A percentile compares a stretch with the other conserved stretches of the same genome.
phyloP scores from a whole-genome alignment of 2,329 filamentous ascomycete genomes.

The Penicillium janthinellum region DNA sequence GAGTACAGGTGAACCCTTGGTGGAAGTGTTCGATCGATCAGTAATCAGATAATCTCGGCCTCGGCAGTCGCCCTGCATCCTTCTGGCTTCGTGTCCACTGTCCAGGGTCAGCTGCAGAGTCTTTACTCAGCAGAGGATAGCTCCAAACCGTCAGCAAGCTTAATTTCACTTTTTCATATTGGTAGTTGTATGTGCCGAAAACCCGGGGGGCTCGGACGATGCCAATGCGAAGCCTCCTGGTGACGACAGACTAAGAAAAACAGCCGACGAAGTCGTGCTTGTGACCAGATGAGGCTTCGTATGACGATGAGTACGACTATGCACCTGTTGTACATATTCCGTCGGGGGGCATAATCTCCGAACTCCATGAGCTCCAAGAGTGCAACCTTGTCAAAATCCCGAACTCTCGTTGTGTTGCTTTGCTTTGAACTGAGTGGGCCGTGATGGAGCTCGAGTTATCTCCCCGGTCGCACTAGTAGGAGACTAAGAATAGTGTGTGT shows the following conservation, averaged over 20 bases:
- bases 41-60: constrained; percentile 2
- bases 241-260: background rate
- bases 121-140: background rate
- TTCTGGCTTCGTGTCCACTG: background rate
- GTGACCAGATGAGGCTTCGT: background rate
- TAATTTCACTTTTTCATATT: background rate
- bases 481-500: too few relatives aligned
- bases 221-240: background rate
- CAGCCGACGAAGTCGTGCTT: background rate
- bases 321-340: background rate
- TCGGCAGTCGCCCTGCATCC: background rate
- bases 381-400: background rate
- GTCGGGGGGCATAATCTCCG: background rate
- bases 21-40: background rate
- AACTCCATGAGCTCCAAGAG: background rate
- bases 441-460: background rate
- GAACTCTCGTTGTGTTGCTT: background rate
- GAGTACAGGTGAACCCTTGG: too few relatives aligned
- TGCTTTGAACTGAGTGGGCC: background rate
- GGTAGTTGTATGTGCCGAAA: background rate
- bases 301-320: too few relatives aligned
- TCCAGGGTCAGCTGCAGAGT: background rate
- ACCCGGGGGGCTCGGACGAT: background rate
- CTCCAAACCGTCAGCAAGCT: background rate
- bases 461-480: background rate